Evolutionary conservation across 805 yeast genomes (phyloP), one percentile per base, ranked within the genome.

Genomic region (Millerozyma miso): DNA sequence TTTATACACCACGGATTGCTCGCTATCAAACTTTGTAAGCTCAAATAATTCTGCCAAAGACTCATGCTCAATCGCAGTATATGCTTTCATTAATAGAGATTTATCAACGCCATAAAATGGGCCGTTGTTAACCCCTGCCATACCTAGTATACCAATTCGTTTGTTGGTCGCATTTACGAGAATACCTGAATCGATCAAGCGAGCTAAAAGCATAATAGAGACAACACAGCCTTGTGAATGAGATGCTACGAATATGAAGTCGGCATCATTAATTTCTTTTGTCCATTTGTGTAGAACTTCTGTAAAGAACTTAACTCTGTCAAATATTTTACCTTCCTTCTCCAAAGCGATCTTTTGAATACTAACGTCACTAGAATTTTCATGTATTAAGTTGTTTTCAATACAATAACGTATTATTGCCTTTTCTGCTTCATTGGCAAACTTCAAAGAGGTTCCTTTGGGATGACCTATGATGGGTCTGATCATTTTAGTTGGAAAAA

Each of bases 221-320:
- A 93, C 98, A 0, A 96, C 97, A 37, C 91, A 83, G 0, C 99
- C 99, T 62, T 91, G 99, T 0, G 97, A 90, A 63, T 91, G 99
- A 0, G 95, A 83, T 1, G 97, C 97, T 48, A 91, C 77, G 57
- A 84, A 88, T n/a, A 91, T 79, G 48, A 85, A 84, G 61, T 91
- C 98, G 0, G 97, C 91, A 13, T 65, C 69, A 37, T 69, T 65
- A 14, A 85, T 64, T 29, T 73, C 74, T n/a, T 71, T 63, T 33
- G 69, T 59, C 88, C 91, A 86, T 56, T 81, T 82, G 50, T 73
- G 69, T 60, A 91, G 69, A 35, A 88, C 77, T 26, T 80, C 79
- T 47, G 81, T 85, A 52, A 91, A 88, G 53, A 80, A 86, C 33
- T 82, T 83, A 5, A 91, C 96, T 26, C 99, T 73, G 54, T 87